Percentiles rank a stretch among this genome's conserved stretches.
Conservation (phyloP, 2,329 filamentous ascomycete genomes). For the Elsinoe ampelina region DNA sequence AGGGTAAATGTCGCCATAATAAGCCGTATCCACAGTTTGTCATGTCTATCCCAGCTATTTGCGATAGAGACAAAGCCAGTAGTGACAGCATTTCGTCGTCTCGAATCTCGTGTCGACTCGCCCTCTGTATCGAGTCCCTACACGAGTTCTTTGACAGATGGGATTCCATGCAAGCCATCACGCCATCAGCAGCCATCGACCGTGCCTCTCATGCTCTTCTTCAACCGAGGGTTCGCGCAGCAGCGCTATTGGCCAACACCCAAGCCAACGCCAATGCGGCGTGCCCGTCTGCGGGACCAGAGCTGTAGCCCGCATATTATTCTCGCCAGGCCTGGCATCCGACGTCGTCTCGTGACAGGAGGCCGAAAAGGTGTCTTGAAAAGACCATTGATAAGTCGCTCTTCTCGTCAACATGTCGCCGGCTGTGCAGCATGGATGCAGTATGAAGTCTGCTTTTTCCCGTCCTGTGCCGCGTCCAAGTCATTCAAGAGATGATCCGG, state of each 20-base stretch:
- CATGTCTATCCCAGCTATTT: background rate
- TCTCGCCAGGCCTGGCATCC: background rate
- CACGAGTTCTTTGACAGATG: too few relatives aligned
- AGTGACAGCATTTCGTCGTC: too few relatives aligned
- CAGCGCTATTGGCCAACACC: conserved; percentile 2
- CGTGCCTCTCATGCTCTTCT: background rate
- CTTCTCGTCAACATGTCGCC: too few relatives aligned
- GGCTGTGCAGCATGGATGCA: too few relatives aligned
- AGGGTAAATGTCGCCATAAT: conserved; percentile 1
- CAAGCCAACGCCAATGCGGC: conserved; percentile 3
- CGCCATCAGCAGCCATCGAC: background rate
- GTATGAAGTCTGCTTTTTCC: too few relatives aligned
- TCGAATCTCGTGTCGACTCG: too few relatives aligned
- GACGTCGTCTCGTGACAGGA: conserved; percentile 1
- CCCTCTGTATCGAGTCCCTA: too few relatives aligned
- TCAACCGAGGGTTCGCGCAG: background rate
- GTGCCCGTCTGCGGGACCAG: background rate
- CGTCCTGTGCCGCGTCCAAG: too few relatives aligned
- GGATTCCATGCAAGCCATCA: background rate
- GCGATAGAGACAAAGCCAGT: too few relatives aligned
- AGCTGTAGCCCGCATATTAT: too few relatives aligned
- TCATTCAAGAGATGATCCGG: too few relatives aligned
- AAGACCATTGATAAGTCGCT: too few relatives aligned
- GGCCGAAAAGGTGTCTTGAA: background rate
- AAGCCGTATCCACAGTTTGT: background rate